Evolutionary conservation across 139 green algal genomes (phyloP).

Genomic region (Spirogloea muscicola): DNA sequence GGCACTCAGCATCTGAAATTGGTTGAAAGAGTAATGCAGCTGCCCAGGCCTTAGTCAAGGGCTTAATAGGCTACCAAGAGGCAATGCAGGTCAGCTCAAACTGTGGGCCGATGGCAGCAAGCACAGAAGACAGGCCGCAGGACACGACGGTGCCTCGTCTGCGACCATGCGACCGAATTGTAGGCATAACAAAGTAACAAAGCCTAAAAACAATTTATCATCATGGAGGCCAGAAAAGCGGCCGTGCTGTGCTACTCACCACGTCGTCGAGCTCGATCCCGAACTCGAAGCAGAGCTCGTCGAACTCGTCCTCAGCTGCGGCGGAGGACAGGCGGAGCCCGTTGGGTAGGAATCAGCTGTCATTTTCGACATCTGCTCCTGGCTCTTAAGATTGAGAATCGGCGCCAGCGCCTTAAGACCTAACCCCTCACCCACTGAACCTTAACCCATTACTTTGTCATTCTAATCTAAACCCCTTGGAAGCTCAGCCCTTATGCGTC

Average conservation of each 20-base stretch:
- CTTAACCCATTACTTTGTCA: background rate
- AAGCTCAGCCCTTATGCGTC: background rate
- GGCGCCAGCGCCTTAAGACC: background rate
- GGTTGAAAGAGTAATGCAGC: no score
- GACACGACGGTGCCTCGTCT: no score
- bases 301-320: slow-evolving; percentile 93
- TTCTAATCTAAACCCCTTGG: background rate
- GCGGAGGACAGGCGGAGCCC: background rate
- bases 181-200: no score
- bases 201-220: no score
- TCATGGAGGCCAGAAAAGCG: background rate
- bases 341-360: slow-evolving; percentile 51
- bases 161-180: no score
- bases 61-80: no score
- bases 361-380: slow-evolving; percentile 74
- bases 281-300: slow-evolving; percentile 98
- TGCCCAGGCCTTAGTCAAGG: no score
- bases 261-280: slow-evolving; percentile 99
- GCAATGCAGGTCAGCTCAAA: no score
- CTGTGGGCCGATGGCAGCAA: no score
- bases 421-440: background rate
- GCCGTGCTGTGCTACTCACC: slow-evolving; percentile 28
- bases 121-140: no score
- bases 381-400: slow-evolving; percentile 5
- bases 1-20: no score